These are phyloP conservation scores for Mortierella antarctica DNA, from an alignment of 192 early-diverging fungal genomes.

Conservation along the genomic window DNA sequence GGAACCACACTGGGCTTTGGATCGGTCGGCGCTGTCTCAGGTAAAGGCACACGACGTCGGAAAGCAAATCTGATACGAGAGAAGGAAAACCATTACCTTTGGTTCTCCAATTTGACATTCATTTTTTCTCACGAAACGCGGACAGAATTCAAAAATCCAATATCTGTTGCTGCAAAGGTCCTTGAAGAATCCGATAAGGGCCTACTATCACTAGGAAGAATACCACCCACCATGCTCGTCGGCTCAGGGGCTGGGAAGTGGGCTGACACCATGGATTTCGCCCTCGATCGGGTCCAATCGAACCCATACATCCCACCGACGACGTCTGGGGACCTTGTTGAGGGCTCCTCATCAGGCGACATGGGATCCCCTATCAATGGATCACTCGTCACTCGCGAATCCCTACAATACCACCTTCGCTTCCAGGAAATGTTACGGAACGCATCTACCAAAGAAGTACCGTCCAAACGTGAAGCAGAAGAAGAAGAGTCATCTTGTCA, in stretches of 20 bases:
- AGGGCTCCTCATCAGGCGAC: not conserved
- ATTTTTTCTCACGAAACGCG: not conserved
- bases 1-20: conserved; percentile 74
- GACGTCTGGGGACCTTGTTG: not conserved
- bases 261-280: conserved; percentile 40
- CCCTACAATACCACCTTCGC: not conserved
- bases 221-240: conserved; percentile 57
- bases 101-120: not conserved
- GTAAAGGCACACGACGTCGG: too few species aligned
- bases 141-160: conserved; percentile 73
- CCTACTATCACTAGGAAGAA: conserved; percentile 57
- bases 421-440: conserved; percentile 16
- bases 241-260: conserved; percentile 18
- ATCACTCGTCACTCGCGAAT: conserved; percentile 10
- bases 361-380: not conserved
- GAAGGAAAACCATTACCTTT: not conserved
- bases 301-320: not conserved
- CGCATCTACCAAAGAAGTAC: not conserved
- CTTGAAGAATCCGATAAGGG: conserved; percentile 59
- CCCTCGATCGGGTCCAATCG: conserved; percentile 1
- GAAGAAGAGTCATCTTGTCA: not conserved
- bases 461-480: not conserved
- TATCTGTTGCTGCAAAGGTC: conserved; percentile 63
- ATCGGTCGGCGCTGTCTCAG: conserved; percentile 76
- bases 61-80: not conserved